Evolutionary conservation across 805 yeast species (phyloP).

Genomic region (Kockiozyma suomiensis): DNA sequence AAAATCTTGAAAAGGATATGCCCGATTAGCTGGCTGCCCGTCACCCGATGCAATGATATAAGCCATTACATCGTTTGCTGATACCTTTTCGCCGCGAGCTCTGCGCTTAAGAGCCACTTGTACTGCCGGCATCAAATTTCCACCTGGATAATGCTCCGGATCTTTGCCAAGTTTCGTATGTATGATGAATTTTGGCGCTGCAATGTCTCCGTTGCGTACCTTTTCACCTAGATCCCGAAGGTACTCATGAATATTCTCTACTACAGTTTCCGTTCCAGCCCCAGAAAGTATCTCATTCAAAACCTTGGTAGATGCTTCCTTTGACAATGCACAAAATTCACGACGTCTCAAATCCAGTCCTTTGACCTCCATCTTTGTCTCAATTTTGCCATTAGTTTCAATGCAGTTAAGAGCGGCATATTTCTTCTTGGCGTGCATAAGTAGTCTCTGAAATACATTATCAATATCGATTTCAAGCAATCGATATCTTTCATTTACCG

Average conservation of each 20-base stretch:
- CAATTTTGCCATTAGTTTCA: slow-evolving; percentile 58
- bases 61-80: slow-evolving; percentile 88
- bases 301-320: slow-evolving; percentile 78
- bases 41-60: slow-evolving; percentile 58
- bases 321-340: slow-evolving; percentile 91
- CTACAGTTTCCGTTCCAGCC: slow-evolving; percentile 69
- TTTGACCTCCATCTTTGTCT: slow-evolving; percentile 75
- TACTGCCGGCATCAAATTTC: slow-evolving; percentile 77
- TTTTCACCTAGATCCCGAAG: slow-evolving; percentile 61
- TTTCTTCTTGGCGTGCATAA: slow-evolving; percentile 93
- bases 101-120: slow-evolving; percentile 84
- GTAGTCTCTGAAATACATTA: slow-evolving; percentile 80
- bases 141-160: slow-evolving; percentile 79
- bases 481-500: slow-evolving; percentile 86
- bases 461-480: slow-evolving; percentile 92
- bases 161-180: slow-evolving; percentile 89
- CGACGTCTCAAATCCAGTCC: slow-evolving; percentile 97
- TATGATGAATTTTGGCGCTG: slow-evolving; percentile 71
- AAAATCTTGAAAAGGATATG: slow-evolving; percentile 78
- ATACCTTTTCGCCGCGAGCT: slow-evolving; percentile 80
- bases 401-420: slow-evolving; percentile 86
- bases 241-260: slow-evolving; percentile 70
- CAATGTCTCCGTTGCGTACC: slow-evolving; percentile 61
- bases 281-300: slow-evolving; percentile 72
- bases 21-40: slow-evolving; percentile 71